Base-by-base conservation (phyloP, 345 rosid species). In the Citropsis articulata region DNA sequence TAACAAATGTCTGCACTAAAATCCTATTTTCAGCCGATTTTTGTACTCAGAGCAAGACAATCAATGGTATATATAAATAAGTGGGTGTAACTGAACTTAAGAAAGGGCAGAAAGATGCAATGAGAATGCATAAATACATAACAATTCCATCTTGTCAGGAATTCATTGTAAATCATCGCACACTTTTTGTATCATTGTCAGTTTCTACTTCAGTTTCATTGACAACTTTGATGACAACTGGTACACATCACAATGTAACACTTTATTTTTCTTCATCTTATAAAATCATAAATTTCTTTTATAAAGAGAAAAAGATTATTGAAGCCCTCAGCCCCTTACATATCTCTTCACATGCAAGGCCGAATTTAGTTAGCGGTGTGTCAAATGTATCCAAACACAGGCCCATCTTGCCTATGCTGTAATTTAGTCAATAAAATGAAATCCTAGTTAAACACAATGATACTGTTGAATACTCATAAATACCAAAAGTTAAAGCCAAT, bases 11-110 rank as follows among this genome's bases (percentile, higher is more conserved):
- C 27, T 18, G 40, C 69, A 14, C 71, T 27, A 74, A 24, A 40
- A 62, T 42, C 33, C 25, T 22, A 33, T 50, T 62, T 66, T 64
- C 55, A 53, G 79, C 55, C 53, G 9, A 80, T 76, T 57, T 78
- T 38, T 84, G 83, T 33, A 57, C 59, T 71, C 27, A 76, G 33
- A 80, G 61, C 45, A 71, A 57, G 50, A 71, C n/a, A 62, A 74
- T 59, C 30, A 76, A 59, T 57, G 6, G 40, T 67, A 30, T n/a
- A 16, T 12, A 24, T n/a, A 4, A 24, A 3, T 1, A 5, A 5
- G 30, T 68, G 35, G 66, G 55, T 31, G 24, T 31, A 50, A 16
- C 38, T 60, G 63, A 70, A 53, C 61, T 71, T 81, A 55, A 30
- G 5, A 61, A 53, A 76, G 38, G 22, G 25, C 72, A 66, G n/a